Base-by-base conservation (phyloP, 176 grass and related monocot genomes). In the Zoysia japonica region DNA sequence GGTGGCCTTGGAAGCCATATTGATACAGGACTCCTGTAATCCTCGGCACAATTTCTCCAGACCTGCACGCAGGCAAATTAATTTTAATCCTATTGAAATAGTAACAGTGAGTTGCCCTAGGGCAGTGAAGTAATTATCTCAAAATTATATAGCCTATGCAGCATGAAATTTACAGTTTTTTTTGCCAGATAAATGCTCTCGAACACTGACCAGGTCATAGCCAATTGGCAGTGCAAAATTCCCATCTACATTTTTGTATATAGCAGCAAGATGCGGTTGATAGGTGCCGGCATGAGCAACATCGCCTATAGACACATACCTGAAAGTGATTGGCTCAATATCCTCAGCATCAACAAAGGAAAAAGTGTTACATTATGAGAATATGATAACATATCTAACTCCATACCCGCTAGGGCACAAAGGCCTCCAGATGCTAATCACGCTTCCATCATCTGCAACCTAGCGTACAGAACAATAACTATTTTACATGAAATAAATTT, bases 221-320 rank as follows among this genome's bases (percentile, higher is more conserved):
- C 95, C 95, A 70, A 94, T 48, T 61, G 95, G 95, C 47, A 89
- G 89, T 62, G 79, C 78, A 88, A 94, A 97, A 81, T 94, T 94
- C n/a, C 77, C 69, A 53, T 81, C 76, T 20, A 85, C 78, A 67
- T 92, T 92, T 63, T 74, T 82, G 89, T 97, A 97, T 70, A 97
- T 75, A 72, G 82, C 74, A 76, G 85, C 85, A 82, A 92, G 73
- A 83, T 79, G 83, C 5, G 95, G 95, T 80, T 65, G 83, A 71
- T 94, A 81, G 77, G 65, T 87, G 64, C 95, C 95, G 36, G 78
- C 83, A 85, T 94, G 88, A 56, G 90, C 92, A 78, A 98, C 71
- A 88, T 98, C 95, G 77, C 95, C 95, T 80, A 90, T 74, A 40
- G 95, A 92, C 50, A 94, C 70, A 87, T 94, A 94, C 85, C 95